Conservation (phyloP, 1,284 basidiomycete genomes). For the Hemileia vastatrix region DNA sequence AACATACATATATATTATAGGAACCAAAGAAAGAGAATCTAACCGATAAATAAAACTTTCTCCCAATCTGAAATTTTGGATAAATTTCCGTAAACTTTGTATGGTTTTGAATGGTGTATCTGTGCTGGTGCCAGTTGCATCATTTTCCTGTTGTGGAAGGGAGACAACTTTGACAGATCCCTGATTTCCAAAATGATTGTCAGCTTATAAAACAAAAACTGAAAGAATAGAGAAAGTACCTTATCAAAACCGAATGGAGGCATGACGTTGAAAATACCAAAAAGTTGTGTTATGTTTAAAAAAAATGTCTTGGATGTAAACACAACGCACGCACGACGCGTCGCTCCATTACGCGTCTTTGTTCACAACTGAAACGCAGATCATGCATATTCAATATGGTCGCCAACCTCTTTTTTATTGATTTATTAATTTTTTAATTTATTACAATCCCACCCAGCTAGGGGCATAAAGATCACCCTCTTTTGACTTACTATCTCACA, state of each 20-base stretch:
- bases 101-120: constrained; percentile 53
- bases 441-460: no score
- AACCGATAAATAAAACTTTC: constrained; percentile 81
- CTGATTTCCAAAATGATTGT: neutral
- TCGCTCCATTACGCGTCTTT: no score
- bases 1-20: constrained; percentile 2
- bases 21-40: constrained; percentile 21
- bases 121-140: neutral
- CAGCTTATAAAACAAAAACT: neutral
- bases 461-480: no score
- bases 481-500: no score
- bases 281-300: no score
- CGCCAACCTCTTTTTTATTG: no score
- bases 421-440: no score
- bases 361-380: no score
- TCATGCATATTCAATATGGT: no score
- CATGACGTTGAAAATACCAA: no score
- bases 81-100: constrained; percentile 68
- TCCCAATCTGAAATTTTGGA: constrained; percentile 73
- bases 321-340: no score
- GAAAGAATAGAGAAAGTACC: neutral
- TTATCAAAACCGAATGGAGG: constrained; percentile 23
- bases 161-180: constrained; percentile 18
- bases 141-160: neutral
- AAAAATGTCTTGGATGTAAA: no score